Base-by-base conservation (phyloP, 148 eudicot genomes). In the Camellia japonica region DNA sequence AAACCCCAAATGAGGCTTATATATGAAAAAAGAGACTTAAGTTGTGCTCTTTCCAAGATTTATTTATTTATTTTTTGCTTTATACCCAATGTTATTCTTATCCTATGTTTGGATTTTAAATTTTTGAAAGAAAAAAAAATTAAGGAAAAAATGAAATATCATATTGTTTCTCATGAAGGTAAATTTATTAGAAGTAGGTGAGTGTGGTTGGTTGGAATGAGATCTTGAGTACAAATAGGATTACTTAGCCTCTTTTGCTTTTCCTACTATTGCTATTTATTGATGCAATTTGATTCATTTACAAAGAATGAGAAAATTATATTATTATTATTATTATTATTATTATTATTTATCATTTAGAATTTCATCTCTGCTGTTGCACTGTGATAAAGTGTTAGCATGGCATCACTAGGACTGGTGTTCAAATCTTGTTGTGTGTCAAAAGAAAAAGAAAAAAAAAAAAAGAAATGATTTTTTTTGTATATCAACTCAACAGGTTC, bases 401-500 rank as follows among this genome's bases (percentile, higher is more conserved):
- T 30, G 30, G 30, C 30, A 30, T 30, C 30, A 30, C 30, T 30
- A 30, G 30, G 30, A 30, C 1, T 30, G 30, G 30, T 30, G 30
- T 30, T 30, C 30, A 30, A 30, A 30, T 30, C 30, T 30, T 30
- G 30, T 0, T 30, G 30, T 30, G 30, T 30, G 30, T 30, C 30
- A 30, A 30, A 30, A 30, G 30, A 23, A 23, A 23, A 23, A 0
- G n/a, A n/a, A n/a, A n/a, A 30, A 30, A 30, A 30, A 0, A 30
- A 30, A 30, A 30, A 30, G 30, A 0, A 30, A 30, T 30, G 30
- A 30, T 30, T 30, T 30, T 30, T 46, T 41, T 3, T 38, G 12
- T 43, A 5, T 75, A 6, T 46, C 15, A 12, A 70, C 66, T 69
- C 59, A 12, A 46, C 63, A 81, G 76, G 79, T n/a, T 47, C 56